Evolutionary conservation across 345 rosid genomes (phyloP).

Genomic region (Pistacia integerrima): DNA sequence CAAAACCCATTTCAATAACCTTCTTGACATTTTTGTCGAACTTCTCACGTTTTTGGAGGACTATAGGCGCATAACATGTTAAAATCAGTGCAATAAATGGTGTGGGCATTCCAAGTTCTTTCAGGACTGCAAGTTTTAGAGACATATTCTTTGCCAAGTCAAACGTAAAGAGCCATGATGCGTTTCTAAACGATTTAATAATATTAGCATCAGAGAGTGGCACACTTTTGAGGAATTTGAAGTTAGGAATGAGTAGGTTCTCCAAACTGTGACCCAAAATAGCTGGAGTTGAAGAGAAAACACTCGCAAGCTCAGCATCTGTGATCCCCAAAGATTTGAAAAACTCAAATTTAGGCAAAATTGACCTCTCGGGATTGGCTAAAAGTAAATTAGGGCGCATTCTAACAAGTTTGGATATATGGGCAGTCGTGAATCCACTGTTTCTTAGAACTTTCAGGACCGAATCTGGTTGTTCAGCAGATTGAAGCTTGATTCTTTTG

Average conservation of each 20-base stretch:
- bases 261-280: conserved; percentile 7
- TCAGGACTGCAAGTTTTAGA: conserved; percentile 20
- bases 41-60: not conserved
- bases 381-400: not conserved
- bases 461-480: not conserved
- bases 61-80: not conserved
- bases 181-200: not conserved
- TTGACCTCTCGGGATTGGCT: not conserved
- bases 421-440: not conserved
- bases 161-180: not conserved
- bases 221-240: not conserved
- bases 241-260: conserved; percentile 4
- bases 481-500: not conserved
- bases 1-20: conserved; percentile 33
- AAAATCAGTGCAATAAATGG: conserved; percentile 17
- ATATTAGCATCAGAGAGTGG: not conserved
- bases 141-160: conserved; percentile 20
- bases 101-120: conserved; percentile 23
- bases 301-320: not conserved
- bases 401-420: conserved; percentile 15
- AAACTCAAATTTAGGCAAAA: conserved; percentile 18
- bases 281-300: not conserved
- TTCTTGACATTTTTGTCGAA: conserved; percentile 21
- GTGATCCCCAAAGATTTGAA: conserved; percentile 11
- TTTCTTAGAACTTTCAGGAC: not conserved